Conservation (phyloP, 805 yeast genomes). For the Phaffomyces antillensis region DNA sequence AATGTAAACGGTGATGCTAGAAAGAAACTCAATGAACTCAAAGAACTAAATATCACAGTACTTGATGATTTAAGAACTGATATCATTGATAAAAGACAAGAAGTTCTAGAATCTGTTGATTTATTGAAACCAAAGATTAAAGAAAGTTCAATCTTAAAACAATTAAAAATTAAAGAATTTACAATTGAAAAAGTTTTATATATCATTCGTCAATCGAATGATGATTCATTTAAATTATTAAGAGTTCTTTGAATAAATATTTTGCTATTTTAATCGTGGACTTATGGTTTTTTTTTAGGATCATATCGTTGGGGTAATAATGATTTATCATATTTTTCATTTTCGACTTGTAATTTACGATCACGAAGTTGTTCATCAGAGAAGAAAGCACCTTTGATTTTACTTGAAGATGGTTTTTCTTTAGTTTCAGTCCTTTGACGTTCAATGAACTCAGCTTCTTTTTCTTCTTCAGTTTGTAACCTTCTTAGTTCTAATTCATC, state of each 20-base stretch:
- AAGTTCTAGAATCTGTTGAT: neutral
- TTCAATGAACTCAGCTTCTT: constrained; percentile 14
- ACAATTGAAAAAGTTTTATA: constrained; percentile 12
- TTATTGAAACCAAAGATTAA: constrained; percentile 1
- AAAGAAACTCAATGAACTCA: constrained; percentile 11
- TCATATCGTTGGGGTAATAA: constrained; percentile 10
- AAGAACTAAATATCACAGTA: constrained; percentile 11
- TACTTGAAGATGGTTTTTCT: neutral
- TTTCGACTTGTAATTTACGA: constrained; percentile 7
- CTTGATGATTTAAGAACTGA: constrained; percentile 16
- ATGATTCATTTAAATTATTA: constrained; percentile 18
- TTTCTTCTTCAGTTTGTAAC: constrained; percentile 18
- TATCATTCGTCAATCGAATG: constrained; percentile 12
- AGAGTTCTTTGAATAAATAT: constrained; percentile 10
- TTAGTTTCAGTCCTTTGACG: constrained; percentile 2
- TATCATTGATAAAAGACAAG: constrained; percentile 7
- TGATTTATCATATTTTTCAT: constrained; percentile 11
- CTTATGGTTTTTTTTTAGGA: neutral
- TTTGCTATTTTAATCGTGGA: neutral
- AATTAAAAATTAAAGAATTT: constrained; percentile 6
- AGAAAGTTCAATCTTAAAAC: constrained; percentile 4
- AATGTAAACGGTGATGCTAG: neutral
- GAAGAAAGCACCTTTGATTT: constrained; percentile 17
- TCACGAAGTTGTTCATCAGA: constrained; percentile 9
- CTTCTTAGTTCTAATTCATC: constrained; percentile 21